Evolutionary conservation across 495 filamentous ascomycete genomes (phyloP).

Genomic region (Penicillium antarcticum): DNA sequence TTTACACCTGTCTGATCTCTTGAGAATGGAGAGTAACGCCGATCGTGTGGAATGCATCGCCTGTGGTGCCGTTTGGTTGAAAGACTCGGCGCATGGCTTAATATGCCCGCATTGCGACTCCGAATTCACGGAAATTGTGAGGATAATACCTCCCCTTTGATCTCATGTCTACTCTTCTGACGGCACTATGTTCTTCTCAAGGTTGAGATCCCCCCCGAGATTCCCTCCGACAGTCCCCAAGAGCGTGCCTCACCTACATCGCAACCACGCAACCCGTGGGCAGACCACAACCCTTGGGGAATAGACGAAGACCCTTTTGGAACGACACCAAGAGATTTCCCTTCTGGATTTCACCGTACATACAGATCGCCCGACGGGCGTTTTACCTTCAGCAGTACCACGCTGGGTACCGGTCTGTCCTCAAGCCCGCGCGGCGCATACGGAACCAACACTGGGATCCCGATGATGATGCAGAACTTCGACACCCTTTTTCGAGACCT

Average conservation of each 20-base stretch:
- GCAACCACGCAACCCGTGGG: slow-evolving; percentile 23
- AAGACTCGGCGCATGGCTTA: slow-evolving; percentile 54
- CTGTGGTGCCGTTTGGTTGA: slow-evolving; percentile 77
- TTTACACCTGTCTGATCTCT: no score
- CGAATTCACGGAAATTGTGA: slow-evolving; percentile 80
- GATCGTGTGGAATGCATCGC: slow-evolving; percentile 80
- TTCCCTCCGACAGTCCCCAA: slow-evolving; percentile 8
- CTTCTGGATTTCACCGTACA: slow-evolving; percentile 33
- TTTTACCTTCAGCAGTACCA: slow-evolving; percentile 38
- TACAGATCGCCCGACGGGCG: slow-evolving; percentile 47
- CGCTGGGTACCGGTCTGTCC: slow-evolving; percentile 22
- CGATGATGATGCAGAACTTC: slow-evolving; percentile 30
- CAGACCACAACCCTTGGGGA: slow-evolving; percentile 38
- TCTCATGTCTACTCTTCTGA: slow-evolving; percentile 26
- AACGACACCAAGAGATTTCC: neutral
- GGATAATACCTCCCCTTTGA: slow-evolving; percentile 2
- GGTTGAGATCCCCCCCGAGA: slow-evolving; percentile 39
- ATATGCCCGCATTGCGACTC: slow-evolving; percentile 72
- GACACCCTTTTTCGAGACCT: slow-evolving; percentile 31
- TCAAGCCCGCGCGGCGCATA: slow-evolving; percentile 15
- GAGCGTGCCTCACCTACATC: slow-evolving; percentile 17
- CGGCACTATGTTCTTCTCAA: slow-evolving; percentile 7
- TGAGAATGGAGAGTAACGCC: slow-evolving; percentile 19
- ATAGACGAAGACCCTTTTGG: slow-evolving; percentile 22
- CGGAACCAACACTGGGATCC: slow-evolving; percentile 22